Evolutionary conservation across 2,329 filamentous ascomycete genomes (phyloP).

Genomic region (Ophiostoma pallidulum): DNA sequence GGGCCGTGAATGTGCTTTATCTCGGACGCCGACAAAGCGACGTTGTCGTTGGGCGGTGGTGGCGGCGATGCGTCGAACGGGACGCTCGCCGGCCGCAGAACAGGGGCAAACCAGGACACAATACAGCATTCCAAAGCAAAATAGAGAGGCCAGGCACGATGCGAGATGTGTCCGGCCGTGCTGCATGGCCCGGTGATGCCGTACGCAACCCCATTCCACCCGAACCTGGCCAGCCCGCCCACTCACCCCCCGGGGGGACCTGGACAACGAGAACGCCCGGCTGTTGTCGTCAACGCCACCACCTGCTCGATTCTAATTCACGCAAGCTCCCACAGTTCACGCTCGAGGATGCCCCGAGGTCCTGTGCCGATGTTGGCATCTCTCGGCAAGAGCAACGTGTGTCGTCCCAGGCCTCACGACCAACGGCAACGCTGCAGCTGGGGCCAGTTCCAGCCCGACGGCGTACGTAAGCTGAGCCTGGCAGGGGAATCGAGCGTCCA

Average conservation of each 20-base stretch:
- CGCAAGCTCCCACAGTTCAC: no score
- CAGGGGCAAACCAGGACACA: no score
- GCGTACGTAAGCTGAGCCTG: no score
- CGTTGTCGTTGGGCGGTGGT: no score
- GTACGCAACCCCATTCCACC: slow-evolving; percentile 44
- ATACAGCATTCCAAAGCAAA: no score
- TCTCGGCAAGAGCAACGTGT: slow-evolving; percentile 31
- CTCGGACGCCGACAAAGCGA: no score
- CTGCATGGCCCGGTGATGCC: slow-evolving; percentile 44
- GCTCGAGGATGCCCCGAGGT: slow-evolving; percentile 43
- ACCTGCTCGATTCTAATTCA: no score
- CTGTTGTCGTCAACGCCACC: slow-evolving; percentile 36
- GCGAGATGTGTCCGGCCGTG: slow-evolving; percentile 27
- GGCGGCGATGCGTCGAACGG: no score
- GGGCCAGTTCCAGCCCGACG: slow-evolving; percentile 53
- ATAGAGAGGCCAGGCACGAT: no score
- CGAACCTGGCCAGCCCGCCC: slow-evolving; percentile 44
- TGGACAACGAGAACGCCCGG: slow-evolving; percentile 38
- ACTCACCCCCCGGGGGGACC: slow-evolving; percentile 40
- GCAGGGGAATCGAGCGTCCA: no score
- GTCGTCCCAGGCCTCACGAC: slow-evolving; percentile 25
- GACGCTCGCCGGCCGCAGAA: no score
- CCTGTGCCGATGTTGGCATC: slow-evolving; percentile 41
- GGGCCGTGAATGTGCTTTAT: no score
- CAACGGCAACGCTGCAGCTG: slow-evolving; percentile 38